A percentile compares a stretch with the other conserved stretches of the same genome.
Conservation (phyloP, 2,329 filamentous ascomycete genomes). For the Coniella vitis region DNA sequence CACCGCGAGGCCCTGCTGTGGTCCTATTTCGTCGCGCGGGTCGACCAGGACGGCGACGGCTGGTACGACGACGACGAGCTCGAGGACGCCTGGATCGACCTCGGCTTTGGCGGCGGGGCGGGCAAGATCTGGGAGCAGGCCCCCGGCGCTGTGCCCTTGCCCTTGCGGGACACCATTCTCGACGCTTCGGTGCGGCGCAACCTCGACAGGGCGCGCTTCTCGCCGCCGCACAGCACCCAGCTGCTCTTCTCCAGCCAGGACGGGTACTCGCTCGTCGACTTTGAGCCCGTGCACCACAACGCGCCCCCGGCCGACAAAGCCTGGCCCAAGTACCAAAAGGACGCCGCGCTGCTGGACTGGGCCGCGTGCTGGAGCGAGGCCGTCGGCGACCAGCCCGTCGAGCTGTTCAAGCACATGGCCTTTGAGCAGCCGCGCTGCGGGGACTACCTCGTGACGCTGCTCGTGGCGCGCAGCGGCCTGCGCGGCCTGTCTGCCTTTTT, state of each 20-base stretch:
- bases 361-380: background rate
- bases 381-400: background rate
- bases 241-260: background rate
- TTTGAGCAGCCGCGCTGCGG: background rate
- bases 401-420: background rate
- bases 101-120: background rate
- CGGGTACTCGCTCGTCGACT: background rate
- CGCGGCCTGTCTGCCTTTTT: background rate
- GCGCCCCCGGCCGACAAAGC: background rate
- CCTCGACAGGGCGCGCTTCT: background rate
- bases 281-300: background rate
- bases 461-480: constrained; percentile 1
- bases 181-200: background rate
- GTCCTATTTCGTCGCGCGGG: background rate
- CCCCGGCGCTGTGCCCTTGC: background rate
- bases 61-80: background rate
- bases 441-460: background rate
- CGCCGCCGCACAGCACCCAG: background rate
- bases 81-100: background rate
- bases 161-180: background rate
- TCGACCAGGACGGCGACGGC: constrained; percentile 1
- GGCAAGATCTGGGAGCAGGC: background rate
- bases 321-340: background rate
- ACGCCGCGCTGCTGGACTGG: background rate
- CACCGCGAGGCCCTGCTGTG: background rate